Evolutionary conservation across 768 basidiomycete species (phyloP).

Genomic region (Austroboletus festivus): DNA sequence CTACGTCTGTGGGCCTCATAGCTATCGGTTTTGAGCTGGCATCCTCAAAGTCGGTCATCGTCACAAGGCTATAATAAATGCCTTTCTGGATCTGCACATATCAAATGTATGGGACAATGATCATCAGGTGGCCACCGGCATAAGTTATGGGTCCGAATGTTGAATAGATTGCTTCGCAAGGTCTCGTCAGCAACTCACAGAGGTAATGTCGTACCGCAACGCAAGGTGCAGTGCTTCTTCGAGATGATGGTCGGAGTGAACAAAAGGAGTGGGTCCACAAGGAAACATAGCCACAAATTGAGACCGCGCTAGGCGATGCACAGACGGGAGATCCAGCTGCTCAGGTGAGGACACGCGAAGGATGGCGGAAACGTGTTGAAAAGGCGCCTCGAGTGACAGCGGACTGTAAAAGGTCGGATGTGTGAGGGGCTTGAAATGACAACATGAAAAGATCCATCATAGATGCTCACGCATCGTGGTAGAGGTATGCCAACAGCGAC

Average conservation of each 20-base stretch:
- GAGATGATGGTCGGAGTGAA: constrained; percentile 41
- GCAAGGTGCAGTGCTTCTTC: constrained; percentile 56
- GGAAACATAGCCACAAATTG: constrained; percentile 49
- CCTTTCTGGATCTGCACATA: constrained; percentile 62
- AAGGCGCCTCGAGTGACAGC: constrained; percentile 40
- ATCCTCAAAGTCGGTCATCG: constrained; percentile 53
- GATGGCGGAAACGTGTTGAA: constrained; percentile 49
- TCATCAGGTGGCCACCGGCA: too few species aligned
- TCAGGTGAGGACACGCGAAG: constrained; percentile 55
- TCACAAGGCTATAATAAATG: constrained; percentile 62
- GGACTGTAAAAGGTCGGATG: constrained; percentile 46
- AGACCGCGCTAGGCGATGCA: constrained; percentile 45
- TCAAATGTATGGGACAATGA: too few species aligned
- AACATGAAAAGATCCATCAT: background rate
- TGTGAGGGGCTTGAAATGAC: background rate
- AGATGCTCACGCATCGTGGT: constrained; percentile 61
- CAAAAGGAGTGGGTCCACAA: constrained; percentile 42
- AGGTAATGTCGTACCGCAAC: constrained; percentile 41
- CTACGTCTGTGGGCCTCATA: constrained; percentile 33
- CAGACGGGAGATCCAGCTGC: constrained; percentile 53
- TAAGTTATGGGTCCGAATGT: too few species aligned
- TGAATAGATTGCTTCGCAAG: too few species aligned
- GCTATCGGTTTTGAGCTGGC: constrained; percentile 2
- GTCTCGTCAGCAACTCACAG: constrained; percentile 43
- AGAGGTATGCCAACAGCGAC: constrained; percentile 58